Evolutionary conservation across 352 stramenopile species (phyloP).

Genomic region (Globisporangium cystogenes): DNA sequence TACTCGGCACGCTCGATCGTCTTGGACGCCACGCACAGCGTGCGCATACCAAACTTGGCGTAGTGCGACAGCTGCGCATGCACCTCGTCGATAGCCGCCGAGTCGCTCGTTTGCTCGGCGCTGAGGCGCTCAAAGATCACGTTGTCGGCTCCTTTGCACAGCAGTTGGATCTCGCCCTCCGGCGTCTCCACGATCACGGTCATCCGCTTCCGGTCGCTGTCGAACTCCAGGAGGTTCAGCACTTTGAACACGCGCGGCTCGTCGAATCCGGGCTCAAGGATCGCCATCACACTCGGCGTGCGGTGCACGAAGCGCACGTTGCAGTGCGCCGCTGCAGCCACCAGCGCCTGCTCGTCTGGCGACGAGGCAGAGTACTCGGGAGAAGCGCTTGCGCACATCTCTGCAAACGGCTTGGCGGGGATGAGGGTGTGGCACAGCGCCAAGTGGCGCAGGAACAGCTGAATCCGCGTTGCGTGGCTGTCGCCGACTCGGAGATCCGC

Average conservation of each 20-base stretch:
- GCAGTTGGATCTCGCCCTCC: conserved; percentile 44
- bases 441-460: conserved; percentile 66
- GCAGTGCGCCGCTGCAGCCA: conserved; percentile 66
- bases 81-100: conserved; percentile 23
- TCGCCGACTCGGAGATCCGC: conserved; percentile 35
- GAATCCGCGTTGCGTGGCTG: conserved; percentile 35
- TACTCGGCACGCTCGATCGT: conserved; percentile 42
- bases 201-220: conserved; percentile 97
- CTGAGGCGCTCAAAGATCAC: conserved; percentile 69
- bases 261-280: conserved; percentile 38
- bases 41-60: conserved; percentile 68
- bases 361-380: conserved; percentile 80
- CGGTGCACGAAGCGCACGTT: conserved; percentile 78
- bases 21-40: conserved; percentile 71
- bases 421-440: conserved; percentile 80
- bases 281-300: conserved; percentile 47
- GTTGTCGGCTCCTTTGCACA: conserved; percentile 81
- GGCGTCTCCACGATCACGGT: conserved; percentile 90
- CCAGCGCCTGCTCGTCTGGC: conserved; percentile 74
- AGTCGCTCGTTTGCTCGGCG: conserved; percentile 7
- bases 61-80: conserved; percentile 59
- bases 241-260: conserved; percentile 73
- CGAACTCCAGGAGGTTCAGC: conserved; percentile 95
- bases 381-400: conserved; percentile 71
- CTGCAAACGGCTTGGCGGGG: conserved; percentile 51